A percentile compares a stretch with the other conserved stretches of the same genome.
Conservation (phyloP, 2,329 filamentous ascomycete genomes). For the Orbilia quercus region DNA sequence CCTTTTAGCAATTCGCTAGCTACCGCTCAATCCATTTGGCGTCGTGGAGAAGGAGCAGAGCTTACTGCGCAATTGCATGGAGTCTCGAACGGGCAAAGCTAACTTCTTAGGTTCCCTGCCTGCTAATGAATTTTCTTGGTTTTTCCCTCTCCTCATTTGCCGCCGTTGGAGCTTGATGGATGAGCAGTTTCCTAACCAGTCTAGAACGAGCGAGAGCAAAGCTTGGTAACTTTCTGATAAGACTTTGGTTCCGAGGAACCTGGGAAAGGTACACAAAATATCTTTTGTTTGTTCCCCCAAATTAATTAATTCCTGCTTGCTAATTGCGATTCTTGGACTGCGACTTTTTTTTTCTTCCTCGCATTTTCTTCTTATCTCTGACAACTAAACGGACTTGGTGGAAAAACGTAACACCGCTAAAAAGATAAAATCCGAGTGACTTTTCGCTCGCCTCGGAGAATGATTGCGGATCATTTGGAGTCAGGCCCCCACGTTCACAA, state of each 20-base stretch:
- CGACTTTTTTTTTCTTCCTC: background rate
- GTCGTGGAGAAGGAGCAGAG: conserved; percentile 8
- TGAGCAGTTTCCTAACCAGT: conserved; percentile 11
- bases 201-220: conserved; percentile 11
- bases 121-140: background rate
- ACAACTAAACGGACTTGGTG: background rate
- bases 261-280: background rate
- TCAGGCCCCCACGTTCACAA: conserved; percentile 38
- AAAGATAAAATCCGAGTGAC: conserved; percentile 2
- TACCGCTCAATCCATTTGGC: conserved; percentile 4
- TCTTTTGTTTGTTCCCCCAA: background rate
- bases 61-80: conserved; percentile 16
- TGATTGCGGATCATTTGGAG: conserved; percentile 23
- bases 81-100: background rate
- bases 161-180: background rate
- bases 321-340: background rate
- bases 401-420: conserved; percentile 6
- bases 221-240: background rate
- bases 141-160: conserved; percentile 15
- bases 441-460: conserved; percentile 36
- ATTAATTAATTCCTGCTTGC: background rate
- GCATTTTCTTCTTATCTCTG: conserved; percentile 16
- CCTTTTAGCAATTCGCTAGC: background rate
- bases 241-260: conserved; percentile 15
- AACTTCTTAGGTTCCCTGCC: conserved; percentile 4